Evolutionary conservation across 306 rosid genomes (phyloP), one percentile per base, ranked within the genome.

Genomic region (Lathyrus sativus): DNA sequence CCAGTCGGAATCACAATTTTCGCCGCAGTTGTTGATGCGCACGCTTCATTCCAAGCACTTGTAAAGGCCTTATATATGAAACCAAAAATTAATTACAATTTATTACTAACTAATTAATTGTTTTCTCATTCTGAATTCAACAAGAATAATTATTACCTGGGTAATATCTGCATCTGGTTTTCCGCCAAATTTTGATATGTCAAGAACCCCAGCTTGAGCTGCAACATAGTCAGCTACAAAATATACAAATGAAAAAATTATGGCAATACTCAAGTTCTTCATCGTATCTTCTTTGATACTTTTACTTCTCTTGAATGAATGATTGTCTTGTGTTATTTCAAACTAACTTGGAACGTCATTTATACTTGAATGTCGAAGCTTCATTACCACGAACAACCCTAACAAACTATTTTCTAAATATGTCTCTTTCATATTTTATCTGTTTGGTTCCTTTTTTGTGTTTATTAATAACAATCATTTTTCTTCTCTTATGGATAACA

Each of bases 181-280:
- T 60, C 76, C 76, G 2, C 76, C 76, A 48, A 72, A 61, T 19
- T 26, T 72, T 48, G 69, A 48, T 48, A 72, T 72, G 28, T 61
- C 43, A 22, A 72, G 24, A 26, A 9, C 18, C 4, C 42, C 61
- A 35, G 51, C 0, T 35, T 48, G 41, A 19, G 62, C 69, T 19
- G 26, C 8, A 61, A 8, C 1, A 48, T 19, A 61, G 13, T 61
- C 6, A 6, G 24, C 41, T 22, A 61, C 42, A 12, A 18, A 35
- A 35, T 35, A 48, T 48, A 45, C 43, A 17, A 38, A 22, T 2
- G 56, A 37, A 48, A 38, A 4, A 19, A 72, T 13, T 5, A 49
- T 35, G 41, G 15, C 33, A 15, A 22, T 72, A 4, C 0, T 35
- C 13, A 72, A 35, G 31, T n/a, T 35, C 39, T 35, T 35, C 39